These are phyloP conservation scores for Yarrowia sp. DNA, from an alignment of 805 yeast species.

Conservation along the genomic window DNA sequence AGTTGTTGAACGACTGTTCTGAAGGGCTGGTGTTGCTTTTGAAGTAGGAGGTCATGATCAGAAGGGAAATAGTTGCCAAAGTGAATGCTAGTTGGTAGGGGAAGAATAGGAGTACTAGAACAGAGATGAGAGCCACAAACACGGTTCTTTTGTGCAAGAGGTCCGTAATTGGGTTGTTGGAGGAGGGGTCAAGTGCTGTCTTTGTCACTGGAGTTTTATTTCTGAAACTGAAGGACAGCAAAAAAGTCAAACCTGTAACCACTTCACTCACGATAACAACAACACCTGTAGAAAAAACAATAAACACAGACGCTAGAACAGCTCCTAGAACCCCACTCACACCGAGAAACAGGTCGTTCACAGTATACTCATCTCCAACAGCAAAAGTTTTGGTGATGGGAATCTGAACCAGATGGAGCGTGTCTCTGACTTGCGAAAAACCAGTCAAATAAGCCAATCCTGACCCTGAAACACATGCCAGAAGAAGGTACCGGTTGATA, in stretches of 20 bases:
- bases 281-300: conserved; percentile 16
- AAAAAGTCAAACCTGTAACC: neutral
- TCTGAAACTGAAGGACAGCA: too few relatives aligned
- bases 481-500: conserved; percentile 49
- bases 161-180: neutral
- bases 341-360: conserved; percentile 38
- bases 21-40: neutral
- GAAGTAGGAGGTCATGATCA: conserved; percentile 54
- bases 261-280: conserved; percentile 11
- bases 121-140: neutral
- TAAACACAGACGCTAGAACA: conserved; percentile 11
- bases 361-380: conserved; percentile 9
- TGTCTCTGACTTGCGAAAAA: neutral
- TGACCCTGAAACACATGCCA: conserved; percentile 57
- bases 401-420: conserved; percentile 8
- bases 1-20: conserved; percentile 56
- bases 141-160: conserved; percentile 6
- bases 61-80: conserved; percentile 65
- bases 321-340: conserved; percentile 14
- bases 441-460: neutral
- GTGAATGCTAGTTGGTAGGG: conserved; percentile 84
- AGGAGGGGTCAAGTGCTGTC: too few relatives aligned
- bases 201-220: too few relatives aligned
- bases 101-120: conserved; percentile 47
- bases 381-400: conserved; percentile 22